Evolutionary conservation across 768 basidiomycete genomes (phyloP).

Genomic region (Lanmaoa pseudosensibilis): DNA sequence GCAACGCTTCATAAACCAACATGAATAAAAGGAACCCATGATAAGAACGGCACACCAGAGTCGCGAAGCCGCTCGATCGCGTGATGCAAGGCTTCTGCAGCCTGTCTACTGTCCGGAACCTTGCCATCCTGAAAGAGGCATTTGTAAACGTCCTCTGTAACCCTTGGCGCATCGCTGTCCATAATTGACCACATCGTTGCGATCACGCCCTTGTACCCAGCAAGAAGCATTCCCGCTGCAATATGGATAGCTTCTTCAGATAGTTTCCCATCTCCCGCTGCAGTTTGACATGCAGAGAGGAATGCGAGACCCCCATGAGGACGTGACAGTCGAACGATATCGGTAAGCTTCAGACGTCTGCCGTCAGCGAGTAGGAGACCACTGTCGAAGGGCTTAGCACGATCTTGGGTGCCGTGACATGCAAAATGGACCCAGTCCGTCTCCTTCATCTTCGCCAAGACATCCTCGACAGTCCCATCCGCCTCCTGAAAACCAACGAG

Average conservation of each 20-base stretch:
- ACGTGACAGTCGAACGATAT: not conserved
- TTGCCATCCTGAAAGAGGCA: too few relatives aligned
- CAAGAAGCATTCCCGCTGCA: too few relatives aligned
- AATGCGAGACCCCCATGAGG: conserved; percentile 31
- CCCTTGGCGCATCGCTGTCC: too few relatives aligned
- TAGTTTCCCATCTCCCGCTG: not conserved
- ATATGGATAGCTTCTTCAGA: not conserved
- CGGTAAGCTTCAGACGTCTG: not conserved
- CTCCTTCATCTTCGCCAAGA: not conserved
- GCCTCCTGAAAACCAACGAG: not conserved
- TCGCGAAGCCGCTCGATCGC: not conserved
- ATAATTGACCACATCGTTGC: too few relatives aligned
- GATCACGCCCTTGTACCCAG: too few relatives aligned
- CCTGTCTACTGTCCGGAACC: too few relatives aligned
- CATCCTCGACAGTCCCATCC: not conserved
- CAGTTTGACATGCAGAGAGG: not conserved
- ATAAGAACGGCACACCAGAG: not conserved
- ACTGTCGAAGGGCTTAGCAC: conserved; percentile 19
- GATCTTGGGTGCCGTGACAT: conserved; percentile 31
- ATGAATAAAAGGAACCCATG: not conserved
- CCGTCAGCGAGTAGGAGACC: conserved; percentile 16
- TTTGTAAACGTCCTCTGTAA: too few relatives aligned
- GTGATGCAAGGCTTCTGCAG: not conserved
- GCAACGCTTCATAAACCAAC: not conserved
- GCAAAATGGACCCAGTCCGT: conserved; percentile 28